Conservation (phyloP, 164 flowering plant species). For the Vitis rupestris region DNA sequence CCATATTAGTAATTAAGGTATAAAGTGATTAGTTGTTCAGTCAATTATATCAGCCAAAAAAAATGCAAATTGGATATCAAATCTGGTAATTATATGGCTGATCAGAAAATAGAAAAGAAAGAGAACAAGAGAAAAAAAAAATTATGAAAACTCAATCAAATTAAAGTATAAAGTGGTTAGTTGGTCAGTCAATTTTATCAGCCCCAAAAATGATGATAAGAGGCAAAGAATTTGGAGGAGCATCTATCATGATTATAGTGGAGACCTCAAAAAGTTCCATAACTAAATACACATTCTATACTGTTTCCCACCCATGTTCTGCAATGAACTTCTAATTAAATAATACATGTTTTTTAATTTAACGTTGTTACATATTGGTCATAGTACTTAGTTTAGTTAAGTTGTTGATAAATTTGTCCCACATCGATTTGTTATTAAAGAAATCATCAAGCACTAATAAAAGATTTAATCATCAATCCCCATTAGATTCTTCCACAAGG, state of each 20-base stretch:
- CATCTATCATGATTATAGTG: conserved; percentile 6
- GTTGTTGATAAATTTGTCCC: too few relatives aligned
- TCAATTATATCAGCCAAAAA: not conserved
- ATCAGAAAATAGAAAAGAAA: too few relatives aligned
- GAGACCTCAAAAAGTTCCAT: conserved; percentile 6
- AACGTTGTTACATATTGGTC: too few relatives aligned
- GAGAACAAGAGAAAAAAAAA: not conserved
- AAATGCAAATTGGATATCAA: not conserved
- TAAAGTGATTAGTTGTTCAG: too few relatives aligned
- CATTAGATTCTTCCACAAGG: too few relatives aligned
- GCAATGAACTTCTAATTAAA: too few relatives aligned
- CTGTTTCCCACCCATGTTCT: not conserved
- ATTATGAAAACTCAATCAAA: conserved; percentile 8
- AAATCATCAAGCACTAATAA: too few relatives aligned
- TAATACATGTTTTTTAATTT: too few relatives aligned
- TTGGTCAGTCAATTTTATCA: conserved; percentile 12
- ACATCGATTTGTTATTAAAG: too few relatives aligned
- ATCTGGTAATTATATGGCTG: not conserved
- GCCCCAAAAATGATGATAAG: conserved; percentile 7
- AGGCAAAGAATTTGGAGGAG: conserved; percentile 11
- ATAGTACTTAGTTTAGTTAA: too few relatives aligned
- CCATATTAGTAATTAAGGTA: too few relatives aligned
- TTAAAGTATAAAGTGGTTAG: conserved; percentile 21
- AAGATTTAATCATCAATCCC: too few relatives aligned
- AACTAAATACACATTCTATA: conserved; percentile 10